Percentiles rank a stretch among this genome's conserved stretches.
phyloP scores from a whole-genome alignment of 371 early-diverging fungal species.

The Circinella minor region DNA sequence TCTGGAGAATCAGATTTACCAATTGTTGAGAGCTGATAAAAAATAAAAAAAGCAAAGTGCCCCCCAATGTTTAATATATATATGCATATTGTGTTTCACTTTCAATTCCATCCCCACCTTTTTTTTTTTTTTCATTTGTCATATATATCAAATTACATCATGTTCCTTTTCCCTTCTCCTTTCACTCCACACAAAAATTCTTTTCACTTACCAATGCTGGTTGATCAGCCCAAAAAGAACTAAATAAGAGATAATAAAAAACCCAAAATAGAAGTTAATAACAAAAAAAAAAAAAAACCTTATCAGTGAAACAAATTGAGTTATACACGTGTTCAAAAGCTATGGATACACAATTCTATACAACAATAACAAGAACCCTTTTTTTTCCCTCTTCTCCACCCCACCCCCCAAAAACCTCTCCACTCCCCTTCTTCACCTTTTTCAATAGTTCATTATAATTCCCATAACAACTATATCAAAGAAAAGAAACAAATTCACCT shows the following conservation, averaged over 20 bases:
- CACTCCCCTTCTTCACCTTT: no score
- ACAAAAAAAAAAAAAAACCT: neutral
- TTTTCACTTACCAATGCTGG: conserved; percentile 39
- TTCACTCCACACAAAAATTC: no score
- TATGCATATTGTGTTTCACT: neutral
- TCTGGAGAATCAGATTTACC: conserved; percentile 60
- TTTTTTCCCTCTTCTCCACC: no score
- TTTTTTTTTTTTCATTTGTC: no score
- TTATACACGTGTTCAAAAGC: conserved; percentile 1
- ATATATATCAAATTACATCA: neutral
- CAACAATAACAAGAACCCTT: no score
- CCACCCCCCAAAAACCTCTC: no score
- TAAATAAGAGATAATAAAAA: conserved; percentile 23
- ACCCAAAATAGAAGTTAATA: neutral
- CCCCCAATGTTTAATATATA: neutral
- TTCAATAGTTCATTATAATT: no score
- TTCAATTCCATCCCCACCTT: neutral
- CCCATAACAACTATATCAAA: no score
- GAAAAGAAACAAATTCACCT: no score
- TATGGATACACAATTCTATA: no score
- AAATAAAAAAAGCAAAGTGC: neutral
- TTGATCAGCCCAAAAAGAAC: conserved; percentile 54
- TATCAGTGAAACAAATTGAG: conserved; percentile 1
- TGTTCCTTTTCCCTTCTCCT: neutral
- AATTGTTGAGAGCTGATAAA: conserved; percentile 50